Conservation (phyloP, 2,329 filamentous ascomycete species). For the Blastomyces gilchristii region DNA sequence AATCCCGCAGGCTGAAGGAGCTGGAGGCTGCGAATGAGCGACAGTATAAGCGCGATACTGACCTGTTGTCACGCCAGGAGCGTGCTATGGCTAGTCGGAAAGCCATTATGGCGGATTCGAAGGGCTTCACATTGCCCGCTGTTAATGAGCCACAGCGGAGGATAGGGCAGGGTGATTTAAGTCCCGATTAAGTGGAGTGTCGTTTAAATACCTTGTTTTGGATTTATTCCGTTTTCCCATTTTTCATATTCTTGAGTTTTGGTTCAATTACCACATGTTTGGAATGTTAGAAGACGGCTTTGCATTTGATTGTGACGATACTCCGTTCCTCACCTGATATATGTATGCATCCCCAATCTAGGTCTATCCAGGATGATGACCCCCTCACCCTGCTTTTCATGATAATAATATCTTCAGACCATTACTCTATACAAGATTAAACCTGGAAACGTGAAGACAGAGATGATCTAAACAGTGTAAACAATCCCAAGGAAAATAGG, state of each 20-base stretch:
- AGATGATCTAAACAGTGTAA: background rate
- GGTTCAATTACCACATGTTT: background rate
- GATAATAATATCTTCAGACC: background rate
- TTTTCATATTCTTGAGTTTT: background rate
- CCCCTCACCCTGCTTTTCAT: background rate
- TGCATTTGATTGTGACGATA: background rate
- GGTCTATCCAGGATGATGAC: background rate
- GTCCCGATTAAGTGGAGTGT: conserved; percentile 13
- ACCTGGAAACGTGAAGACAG: background rate
- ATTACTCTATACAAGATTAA: background rate
- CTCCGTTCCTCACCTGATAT: background rate
- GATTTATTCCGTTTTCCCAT: background rate
- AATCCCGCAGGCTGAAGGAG: conserved; percentile 13
- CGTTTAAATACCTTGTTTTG: background rate
- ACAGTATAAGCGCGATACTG: conserved; percentile 15
- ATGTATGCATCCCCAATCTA: background rate
- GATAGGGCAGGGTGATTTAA: conserved; percentile 6
- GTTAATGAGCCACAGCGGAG: background rate
- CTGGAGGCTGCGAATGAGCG: conserved; percentile 14
- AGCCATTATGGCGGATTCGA: conserved; percentile 7
- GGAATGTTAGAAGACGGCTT: background rate
- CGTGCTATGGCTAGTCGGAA: conserved; percentile 10
- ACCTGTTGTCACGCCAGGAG: conserved; percentile 14
- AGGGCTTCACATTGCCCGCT: background rate
- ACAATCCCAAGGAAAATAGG: background rate